Conservation (phyloP, 192 early-diverging fungal genomes). For the Linderina pennispora region DNA sequence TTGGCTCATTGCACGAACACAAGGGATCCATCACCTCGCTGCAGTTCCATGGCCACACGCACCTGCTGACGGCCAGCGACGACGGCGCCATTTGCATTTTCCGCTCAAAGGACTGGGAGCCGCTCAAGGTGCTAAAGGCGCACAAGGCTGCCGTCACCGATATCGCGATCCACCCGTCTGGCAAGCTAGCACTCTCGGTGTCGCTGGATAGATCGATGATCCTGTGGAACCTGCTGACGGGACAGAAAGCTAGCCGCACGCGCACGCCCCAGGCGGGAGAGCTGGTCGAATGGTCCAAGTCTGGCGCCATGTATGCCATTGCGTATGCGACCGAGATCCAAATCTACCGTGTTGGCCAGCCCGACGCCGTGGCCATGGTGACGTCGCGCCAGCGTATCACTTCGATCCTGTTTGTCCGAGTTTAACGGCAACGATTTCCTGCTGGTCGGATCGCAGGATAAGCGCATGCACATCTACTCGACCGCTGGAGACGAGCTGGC, state of each 20-base stretch:
- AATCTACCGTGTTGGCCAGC: slow-evolving; percentile 31
- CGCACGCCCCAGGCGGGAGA: slow-evolving; percentile 26
- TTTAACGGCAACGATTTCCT: slow-evolving; percentile 18
- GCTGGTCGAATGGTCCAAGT: slow-evolving; percentile 33
- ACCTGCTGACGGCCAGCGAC: slow-evolving; percentile 85
- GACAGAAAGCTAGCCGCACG: slow-evolving; percentile 56
- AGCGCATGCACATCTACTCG: slow-evolving; percentile 33
- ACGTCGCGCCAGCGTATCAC: slow-evolving; percentile 38
- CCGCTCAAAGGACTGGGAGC: slow-evolving; percentile 96
- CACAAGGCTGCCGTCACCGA: slow-evolving; percentile 66
- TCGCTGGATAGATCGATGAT: slow-evolving; percentile 61
- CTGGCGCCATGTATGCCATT: slow-evolving; percentile 28
- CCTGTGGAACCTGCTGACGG: slow-evolving; percentile 75
- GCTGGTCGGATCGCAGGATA: slow-evolving; percentile 45
- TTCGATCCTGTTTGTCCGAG: slow-evolving; percentile 12
- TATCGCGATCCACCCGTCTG: slow-evolving; percentile 90
- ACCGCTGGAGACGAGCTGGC: slow-evolving; percentile 27
- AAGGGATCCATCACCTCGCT: slow-evolving; percentile 84
- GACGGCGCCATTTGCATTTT: slow-evolving; percentile 86
- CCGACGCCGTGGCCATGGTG: slow-evolving; percentile 27
- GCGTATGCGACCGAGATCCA: slow-evolving; percentile 39
- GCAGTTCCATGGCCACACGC: slow-evolving; percentile 72
- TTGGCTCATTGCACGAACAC: slow-evolving; percentile 89
- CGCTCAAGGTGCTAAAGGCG: slow-evolving; percentile 78
- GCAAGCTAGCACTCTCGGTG: slow-evolving; percentile 88